Conservation (phyloP, 441 rosid species). For the Arabidopsis hybrid region DNA sequence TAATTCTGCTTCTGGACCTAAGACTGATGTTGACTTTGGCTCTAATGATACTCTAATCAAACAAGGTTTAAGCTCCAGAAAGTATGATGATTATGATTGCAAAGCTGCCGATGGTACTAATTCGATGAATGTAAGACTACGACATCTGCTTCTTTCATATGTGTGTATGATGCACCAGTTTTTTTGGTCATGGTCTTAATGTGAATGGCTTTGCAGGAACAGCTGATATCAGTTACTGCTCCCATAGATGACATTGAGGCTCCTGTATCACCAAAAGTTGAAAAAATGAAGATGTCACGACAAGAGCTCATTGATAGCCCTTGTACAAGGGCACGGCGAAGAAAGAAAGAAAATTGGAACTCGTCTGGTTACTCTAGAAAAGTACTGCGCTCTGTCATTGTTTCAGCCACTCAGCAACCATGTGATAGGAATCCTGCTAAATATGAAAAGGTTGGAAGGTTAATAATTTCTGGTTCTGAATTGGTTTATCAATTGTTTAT, state of each 20-base stretch:
- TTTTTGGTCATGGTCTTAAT: slow-evolving; percentile 11
- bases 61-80: slow-evolving; percentile 24
- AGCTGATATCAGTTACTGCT: slow-evolving; percentile 27
- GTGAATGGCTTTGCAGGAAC: slow-evolving; percentile 37
- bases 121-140: slow-evolving; percentile 37
- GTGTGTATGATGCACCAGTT: slow-evolving; percentile 6
- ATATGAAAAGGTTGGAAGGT: slow-evolving; percentile 42
- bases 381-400: slow-evolving; percentile 35
- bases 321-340: slow-evolving; percentile 27
- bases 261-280: slow-evolving; percentile 30
- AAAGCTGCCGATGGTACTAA: slow-evolving; percentile 3
- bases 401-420: slow-evolving; percentile 29
- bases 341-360: slow-evolving; percentile 29
- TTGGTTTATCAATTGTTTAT: slow-evolving; percentile 13
- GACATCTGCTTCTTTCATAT: slow-evolving; percentile 8
- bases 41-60: slow-evolving; percentile 9
- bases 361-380: slow-evolving; percentile 34
- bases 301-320: slow-evolving; percentile 34
- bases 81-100: slow-evolving; percentile 13
- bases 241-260: slow-evolving; percentile 18
- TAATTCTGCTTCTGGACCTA: slow-evolving; percentile 19
- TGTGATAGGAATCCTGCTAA: slow-evolving; percentile 29
- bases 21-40: slow-evolving; percentile 24
- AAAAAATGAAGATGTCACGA: slow-evolving; percentile 20
- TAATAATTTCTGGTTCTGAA: slow-evolving; percentile 2